Base-by-base conservation (phyloP, 768 basidiomycete genomes). In the Mycena kentingensis region DNA sequence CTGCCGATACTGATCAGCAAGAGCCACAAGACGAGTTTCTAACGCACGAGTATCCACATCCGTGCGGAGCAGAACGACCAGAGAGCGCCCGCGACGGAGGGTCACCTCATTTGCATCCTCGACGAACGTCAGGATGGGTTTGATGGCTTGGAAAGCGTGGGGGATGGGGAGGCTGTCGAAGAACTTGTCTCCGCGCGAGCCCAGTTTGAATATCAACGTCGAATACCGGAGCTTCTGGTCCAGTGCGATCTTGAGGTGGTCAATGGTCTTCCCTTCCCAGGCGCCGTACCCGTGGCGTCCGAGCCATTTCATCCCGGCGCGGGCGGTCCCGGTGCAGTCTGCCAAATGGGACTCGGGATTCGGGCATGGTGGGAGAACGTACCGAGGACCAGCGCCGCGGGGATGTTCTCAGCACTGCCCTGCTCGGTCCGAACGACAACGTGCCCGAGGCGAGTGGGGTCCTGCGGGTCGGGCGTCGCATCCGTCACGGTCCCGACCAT, bases 261-360 rank as follows among this genome's bases (percentile, higher is more conserved):
- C 48, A 28, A 62, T 32, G 4, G 63, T 41, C 4, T 55, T 28
- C 15, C 22, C 48, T 6, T 46, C 49, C 2, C 31, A 38, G 37
- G 56, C 39, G 19, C 51, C 60, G 43, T 60, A 67, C 19, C 60
- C 59, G 8, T 57, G 54, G 25, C 45, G 49, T 34, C 53, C 39
- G 6, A 71, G 49, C 63, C 63, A 67, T 29, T 61, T 66, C 1
- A 61, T 22, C n/a, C 65, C 67, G 12, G 58, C 61, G 18, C 59
- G 57, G 1, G 65, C 51, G 29, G 63, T 42, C 1, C 70, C 70
- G 1, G 67, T 66, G 42, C 67, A 68, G 44, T 71, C 70, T 70
- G 38, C 13, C n/a, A 46, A n/a, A 27, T 7, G 27, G 19, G 7
- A 22, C 13, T 39, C 15, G n/a, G 31, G 42, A 19, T n/a, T 32